Conservation (phyloP, 2,329 filamentous ascomycete genomes). For the Talaromyces funiculosus region DNA sequence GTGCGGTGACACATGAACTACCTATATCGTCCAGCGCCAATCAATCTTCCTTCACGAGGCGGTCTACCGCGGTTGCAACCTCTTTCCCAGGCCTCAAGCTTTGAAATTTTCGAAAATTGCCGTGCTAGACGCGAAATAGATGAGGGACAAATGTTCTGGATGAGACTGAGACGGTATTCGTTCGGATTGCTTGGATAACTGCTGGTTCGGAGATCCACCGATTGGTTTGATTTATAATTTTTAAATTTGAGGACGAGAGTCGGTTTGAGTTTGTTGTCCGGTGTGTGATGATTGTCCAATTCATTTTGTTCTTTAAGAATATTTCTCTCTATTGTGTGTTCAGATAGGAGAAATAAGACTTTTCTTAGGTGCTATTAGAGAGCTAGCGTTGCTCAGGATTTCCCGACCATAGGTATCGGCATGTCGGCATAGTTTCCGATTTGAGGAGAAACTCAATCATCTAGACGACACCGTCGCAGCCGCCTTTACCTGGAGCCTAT, state of each 20-base stretch:
- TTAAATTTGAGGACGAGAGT: background rate
- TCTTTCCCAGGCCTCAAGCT: no score
- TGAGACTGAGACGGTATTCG: background rate
- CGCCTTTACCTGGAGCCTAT: no score
- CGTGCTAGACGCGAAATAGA: background rate
- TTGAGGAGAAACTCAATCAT: no score
- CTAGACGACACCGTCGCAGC: no score
- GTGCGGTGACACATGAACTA: background rate
- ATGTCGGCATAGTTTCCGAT: no score
- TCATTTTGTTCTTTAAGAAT: background rate
- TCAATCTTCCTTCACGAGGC: background rate
- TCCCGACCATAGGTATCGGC: no score
- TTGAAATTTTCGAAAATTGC: no score
- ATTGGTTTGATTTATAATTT: background rate
- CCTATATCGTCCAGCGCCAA: background rate
- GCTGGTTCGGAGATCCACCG: background rate
- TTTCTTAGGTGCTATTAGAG: no score
- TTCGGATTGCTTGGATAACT: background rate
- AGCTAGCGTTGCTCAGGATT: no score
- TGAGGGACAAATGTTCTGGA: background rate
- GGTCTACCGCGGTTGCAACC: background rate
- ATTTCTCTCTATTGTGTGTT: no score
- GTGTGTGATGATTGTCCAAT: background rate
- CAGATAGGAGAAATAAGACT: no score
- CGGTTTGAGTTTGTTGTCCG: background rate